phyloP scores from a whole-genome alignment of 78 protist species.

The Dictyostelium discoideum region dicty_2.7 NC_007091.3:615501-616000 shows the following conservation, averaged over 20 bases:
- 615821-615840: background rate
- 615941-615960: background rate
- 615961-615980: background rate
- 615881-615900: background rate
- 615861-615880: background rate
- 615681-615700: constrained; percentile 47
- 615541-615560: background rate
- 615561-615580: constrained; percentile 44
- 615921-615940: background rate
- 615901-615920: background rate
- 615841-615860: background rate
- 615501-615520: constrained; percentile 18
- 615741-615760: constrained; percentile 61
- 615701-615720: constrained; percentile 40
- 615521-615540: constrained; percentile 40
- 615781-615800: constrained; percentile 48
- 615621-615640: constrained; percentile 31
- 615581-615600: constrained; percentile 67
- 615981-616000: background rate
- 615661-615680: constrained; percentile 59
- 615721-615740: constrained; percentile 67
- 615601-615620: constrained; percentile 50
- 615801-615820: constrained; percentile 22
- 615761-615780: constrained; percentile 33
- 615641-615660: constrained; percentile 38